These are phyloP conservation scores for Leishmania amazonensis DNA, from an alignment of 208 protist genomes.

Conservation along the genomic window DNA sequence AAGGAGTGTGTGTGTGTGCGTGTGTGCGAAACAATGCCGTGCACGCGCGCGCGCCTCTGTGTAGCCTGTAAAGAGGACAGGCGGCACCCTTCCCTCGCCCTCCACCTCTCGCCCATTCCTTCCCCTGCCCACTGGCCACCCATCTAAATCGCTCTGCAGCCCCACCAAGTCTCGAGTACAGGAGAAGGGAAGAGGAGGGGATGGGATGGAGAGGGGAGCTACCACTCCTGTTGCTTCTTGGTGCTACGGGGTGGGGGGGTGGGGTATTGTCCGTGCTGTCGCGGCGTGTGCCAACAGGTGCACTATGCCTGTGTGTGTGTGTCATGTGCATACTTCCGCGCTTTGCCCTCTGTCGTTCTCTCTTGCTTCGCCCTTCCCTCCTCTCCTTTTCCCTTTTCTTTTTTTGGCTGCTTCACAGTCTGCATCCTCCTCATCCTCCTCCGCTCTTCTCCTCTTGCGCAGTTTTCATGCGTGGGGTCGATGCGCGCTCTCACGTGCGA, in stretches of 20 bases:
- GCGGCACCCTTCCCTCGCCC: not conserved
- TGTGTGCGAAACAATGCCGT: not conserved
- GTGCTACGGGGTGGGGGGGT: too few species aligned
- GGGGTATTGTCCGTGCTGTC: not conserved
- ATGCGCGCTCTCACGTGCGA: not conserved
- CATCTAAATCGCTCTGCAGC: not conserved
- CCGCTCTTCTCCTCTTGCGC: not conserved
- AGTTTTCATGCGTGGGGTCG: not conserved
- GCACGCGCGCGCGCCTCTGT: not conserved
- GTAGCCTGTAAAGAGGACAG: not conserved
- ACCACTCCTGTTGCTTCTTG: not conserved
- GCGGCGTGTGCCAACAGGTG: not conserved
- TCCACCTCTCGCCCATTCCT: not conserved
- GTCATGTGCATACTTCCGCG: not conserved
- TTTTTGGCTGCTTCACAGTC: too few species aligned
- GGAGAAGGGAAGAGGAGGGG: not conserved
- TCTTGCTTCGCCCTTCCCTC: not conserved
- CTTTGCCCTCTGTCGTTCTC: not conserved
- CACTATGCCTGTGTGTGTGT: not conserved
- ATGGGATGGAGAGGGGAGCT: not conserved
- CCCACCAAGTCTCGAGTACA: not conserved
- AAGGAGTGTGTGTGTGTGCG: not conserved
- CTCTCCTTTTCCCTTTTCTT: not conserved
- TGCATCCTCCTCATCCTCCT: not conserved
- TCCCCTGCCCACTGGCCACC: not conserved